These are phyloP conservation scores for Oidiodendron maius DNA, from an alignment of 495 filamentous ascomycete genomes.

Conservation along the genomic window DNA sequence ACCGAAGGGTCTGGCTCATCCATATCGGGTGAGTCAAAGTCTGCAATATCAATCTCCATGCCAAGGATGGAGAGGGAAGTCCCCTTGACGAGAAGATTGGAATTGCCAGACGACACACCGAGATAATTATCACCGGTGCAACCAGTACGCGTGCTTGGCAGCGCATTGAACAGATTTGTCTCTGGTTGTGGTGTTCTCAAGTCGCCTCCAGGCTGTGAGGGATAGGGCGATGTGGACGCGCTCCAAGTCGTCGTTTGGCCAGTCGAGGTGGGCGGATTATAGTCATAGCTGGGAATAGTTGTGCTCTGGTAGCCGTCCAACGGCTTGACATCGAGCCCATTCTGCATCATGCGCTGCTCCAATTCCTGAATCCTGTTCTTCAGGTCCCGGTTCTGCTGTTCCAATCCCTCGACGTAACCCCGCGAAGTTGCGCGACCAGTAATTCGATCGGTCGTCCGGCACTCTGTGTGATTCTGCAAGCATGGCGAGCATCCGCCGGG, in stretches of 20 bases:
- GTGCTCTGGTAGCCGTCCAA: slow-evolving; percentile 15
- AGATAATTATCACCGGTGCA: slow-evolving; percentile 63
- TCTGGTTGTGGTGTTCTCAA: slow-evolving; percentile 29
- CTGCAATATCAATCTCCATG: slow-evolving; percentile 69
- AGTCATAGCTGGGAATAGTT: slow-evolving; percentile 4
- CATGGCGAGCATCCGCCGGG: slow-evolving; percentile 72
- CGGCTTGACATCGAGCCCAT: slow-evolving; percentile 26
- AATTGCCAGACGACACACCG: slow-evolving; percentile 61
- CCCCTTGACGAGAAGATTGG: slow-evolving; percentile 65
- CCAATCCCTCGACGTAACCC: slow-evolving; percentile 63
- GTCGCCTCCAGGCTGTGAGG: slow-evolving; percentile 11
- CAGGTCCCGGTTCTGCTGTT: slow-evolving; percentile 51
- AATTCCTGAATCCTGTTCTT: slow-evolving; percentile 42
- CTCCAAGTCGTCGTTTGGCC: slow-evolving; percentile 1
- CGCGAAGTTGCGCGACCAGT: slow-evolving; percentile 76
- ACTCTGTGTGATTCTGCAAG: slow-evolving; percentile 61
- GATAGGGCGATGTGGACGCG: slow-evolving; percentile 13
- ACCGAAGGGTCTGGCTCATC: slow-evolving; percentile 49
- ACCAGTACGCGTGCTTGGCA: slow-evolving; percentile 45
- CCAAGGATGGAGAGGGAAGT: slow-evolving; percentile 69
- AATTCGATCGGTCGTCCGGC: slow-evolving; percentile 79
- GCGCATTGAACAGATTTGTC: slow-evolving; percentile 32
- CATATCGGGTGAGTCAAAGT: slow-evolving; percentile 58
- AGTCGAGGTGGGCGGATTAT: slow-evolving; percentile 3
- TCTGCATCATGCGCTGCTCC: slow-evolving; percentile 34